Evolutionary conservation across 139 green algal species (phyloP).

Genomic region (Auxenochlorella pyrenoidosa): DNA sequence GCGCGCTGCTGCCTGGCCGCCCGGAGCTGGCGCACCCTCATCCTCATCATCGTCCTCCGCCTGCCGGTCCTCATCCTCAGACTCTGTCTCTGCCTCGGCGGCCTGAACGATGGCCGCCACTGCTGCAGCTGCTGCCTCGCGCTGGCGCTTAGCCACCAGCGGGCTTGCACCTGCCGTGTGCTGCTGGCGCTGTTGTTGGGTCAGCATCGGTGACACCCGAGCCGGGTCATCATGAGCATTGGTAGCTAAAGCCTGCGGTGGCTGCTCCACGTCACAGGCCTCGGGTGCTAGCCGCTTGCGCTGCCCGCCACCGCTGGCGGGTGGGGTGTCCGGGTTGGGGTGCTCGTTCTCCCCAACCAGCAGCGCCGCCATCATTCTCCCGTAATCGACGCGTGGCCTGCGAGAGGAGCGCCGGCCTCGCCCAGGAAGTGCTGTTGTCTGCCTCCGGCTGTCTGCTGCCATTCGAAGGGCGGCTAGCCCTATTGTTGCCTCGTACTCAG

Average conservation of each 20-base stretch:
- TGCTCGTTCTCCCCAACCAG: background rate
- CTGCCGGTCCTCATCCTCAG: background rate
- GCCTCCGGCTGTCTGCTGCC: background rate
- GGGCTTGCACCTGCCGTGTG: background rate
- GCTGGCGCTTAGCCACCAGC: background rate
- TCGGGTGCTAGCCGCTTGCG: background rate
- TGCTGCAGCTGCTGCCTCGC: background rate
- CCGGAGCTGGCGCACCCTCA: background rate
- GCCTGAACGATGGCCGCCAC: background rate
- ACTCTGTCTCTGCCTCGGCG: background rate
- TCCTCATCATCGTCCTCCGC: background rate
- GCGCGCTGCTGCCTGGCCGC: background rate
- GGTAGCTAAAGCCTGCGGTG: too few relatives aligned
- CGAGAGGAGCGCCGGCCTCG: background rate
- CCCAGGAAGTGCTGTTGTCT: background rate
- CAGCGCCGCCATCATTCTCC: background rate
- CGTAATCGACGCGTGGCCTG: background rate
- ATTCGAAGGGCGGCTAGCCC: background rate
- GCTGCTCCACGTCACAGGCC: background rate
- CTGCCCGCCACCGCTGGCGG: background rate
- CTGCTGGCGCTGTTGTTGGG: background rate
- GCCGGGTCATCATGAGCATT: background rate
- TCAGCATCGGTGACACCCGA: background rate
- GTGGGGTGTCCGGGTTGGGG: constrained; percentile 7
- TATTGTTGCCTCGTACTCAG: too few relatives aligned